Base-by-base conservation (phyloP, 352 stramenopile genomes). In the Aphanomyces astaci region DNA sequence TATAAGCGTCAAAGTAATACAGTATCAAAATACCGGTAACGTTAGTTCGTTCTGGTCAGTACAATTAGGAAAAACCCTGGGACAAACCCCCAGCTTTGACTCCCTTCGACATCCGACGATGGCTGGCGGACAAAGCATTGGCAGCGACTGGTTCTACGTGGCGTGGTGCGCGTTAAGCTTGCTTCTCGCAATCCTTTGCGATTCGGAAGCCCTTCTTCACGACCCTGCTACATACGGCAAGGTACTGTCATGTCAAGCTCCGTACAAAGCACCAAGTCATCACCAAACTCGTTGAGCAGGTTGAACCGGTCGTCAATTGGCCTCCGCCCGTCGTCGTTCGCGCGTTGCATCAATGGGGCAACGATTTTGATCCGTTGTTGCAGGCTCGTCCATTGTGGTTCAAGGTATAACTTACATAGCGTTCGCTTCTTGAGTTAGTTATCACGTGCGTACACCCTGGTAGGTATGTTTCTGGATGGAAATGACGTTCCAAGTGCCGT, bases 81-180 rank as follows among this genome's bases (percentile, higher is more conserved):
- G n/a, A n/a, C n/a, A n/a, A n/a, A n/a, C n/a, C n/a, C n/a, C n/a
- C n/a, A n/a, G n/a, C n/a, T n/a, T n/a, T n/a, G n/a, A n/a, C n/a
- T n/a, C n/a, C n/a, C n/a, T n/a, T n/a, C n/a, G n/a, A n/a, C n/a
- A n/a, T n/a, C n/a, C n/a, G n/a, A n/a, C n/a, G n/a, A n/a, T n/a
- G n/a, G n/a, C n/a, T n/a, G n/a, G n/a, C n/a, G n/a, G n/a, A n/a
- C n/a, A n/a, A 30, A 10, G 48, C 48, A 55, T 63, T 25, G 54
- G 54, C 10, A 46, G 17, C 30, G 54, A 63, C 54, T 63, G 54
- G 54, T 63, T 63, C 54, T 63, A 49, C 31, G 30, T 63, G 31
- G 31, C 11, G 19, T 63, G 32, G 25, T 63, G 31, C 36, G 15
- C 30, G 17, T 28, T 63, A 19, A 63, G 54, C 54, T n/a, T 63